Evolutionary conservation across 1,284 basidiomycete genomes (phyloP), one percentile per base, ranked within the genome.

Genomic region (Boletus calvinii): DNA sequence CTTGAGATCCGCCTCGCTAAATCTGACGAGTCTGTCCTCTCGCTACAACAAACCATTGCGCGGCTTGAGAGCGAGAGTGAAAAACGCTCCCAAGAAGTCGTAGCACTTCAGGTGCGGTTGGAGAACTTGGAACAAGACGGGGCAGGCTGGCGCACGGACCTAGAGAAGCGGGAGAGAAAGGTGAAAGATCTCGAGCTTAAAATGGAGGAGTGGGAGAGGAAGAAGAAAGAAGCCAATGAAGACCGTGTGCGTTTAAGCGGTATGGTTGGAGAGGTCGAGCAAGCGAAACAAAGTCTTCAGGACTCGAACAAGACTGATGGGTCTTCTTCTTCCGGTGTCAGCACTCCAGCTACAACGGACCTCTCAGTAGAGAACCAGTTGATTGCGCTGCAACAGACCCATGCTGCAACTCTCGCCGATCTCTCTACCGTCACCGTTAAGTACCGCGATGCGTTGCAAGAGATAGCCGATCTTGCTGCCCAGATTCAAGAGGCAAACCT

Each of bases 381-480:
- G 20, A 64, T 83, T 18, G 74, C 78, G 15, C 77, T 94, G 20
- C 87, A 88, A 62, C 80, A 87, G 62, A 90, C 86, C 1, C 84
- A 92, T 61, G 80, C 85, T 39, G 84, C 84, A 18, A 92, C 92
- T 1, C 78, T 94, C 10, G 77, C 83, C 2, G 90, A 94, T 64
- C 78, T 95, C 26, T 85, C 91, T 9, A 76, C 81, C 2, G 80
- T 95, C 34, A 87, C 88, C 5, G 72, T 74, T 37, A 94, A 93
- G 67, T 96, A 96, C 67, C 85, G 87, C 34, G 89, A 95, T 59
- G 89, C 94, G n/a, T 77, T 96, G 26, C 80, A 81, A 52, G 90
- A 94, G 68, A 93, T 97, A 56, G 88, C 88, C 12, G 90, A 94
- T 58, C 79, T 98, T 41, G 86, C 87, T 13, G 81, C 83, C 17